Evolutionary conservation across 768 basidiomycete genomes (phyloP).

Genomic region (Suillus decipiens): DNA sequence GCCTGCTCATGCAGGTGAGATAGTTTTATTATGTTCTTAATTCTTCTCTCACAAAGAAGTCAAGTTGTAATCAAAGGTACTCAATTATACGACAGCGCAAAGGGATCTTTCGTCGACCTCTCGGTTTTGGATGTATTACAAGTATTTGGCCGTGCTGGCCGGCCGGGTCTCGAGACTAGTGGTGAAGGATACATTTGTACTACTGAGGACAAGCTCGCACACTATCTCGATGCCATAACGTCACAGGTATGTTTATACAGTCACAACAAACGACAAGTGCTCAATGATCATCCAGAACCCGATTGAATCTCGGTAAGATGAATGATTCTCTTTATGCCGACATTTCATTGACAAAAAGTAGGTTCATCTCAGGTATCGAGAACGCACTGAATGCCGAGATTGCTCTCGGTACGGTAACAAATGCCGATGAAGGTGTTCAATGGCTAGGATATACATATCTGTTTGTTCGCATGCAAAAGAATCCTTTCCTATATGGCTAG

Average conservation of each 20-base stretch:
- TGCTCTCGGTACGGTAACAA: constrained; percentile 90
- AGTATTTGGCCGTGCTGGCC: constrained; percentile 95
- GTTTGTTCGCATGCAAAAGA: constrained; percentile 91
- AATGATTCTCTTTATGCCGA: not conserved
- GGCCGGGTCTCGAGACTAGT: constrained; percentile 83
- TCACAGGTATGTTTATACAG: constrained; percentile 61
- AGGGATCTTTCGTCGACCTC: constrained; percentile 89
- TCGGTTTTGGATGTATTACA: constrained; percentile 95
- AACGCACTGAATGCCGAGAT: constrained; percentile 97
- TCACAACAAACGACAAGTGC: not conserved
- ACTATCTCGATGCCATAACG: constrained; percentile 86
- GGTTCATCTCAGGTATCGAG: constrained; percentile 81
- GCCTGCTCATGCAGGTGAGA: constrained; percentile 90
- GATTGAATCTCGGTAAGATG: constrained; percentile 88
- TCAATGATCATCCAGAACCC: constrained; percentile 58
- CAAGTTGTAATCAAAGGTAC: constrained; percentile 96
- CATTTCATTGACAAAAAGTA: constrained; percentile 21
- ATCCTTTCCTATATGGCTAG: constrained; percentile 83
- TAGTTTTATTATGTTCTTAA: constrained; percentile 14
- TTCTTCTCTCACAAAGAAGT: constrained; percentile 12
- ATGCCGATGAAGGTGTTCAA: constrained; percentile 79
- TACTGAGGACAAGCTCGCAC: constrained; percentile 86
- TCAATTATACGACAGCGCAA: constrained; percentile 89
- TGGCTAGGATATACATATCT: constrained; percentile 99
- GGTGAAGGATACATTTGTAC: constrained; percentile 98